phyloP scores from a whole-genome alignment of 75 land plant species.

The Adiantum capillusveneris region DNA sequence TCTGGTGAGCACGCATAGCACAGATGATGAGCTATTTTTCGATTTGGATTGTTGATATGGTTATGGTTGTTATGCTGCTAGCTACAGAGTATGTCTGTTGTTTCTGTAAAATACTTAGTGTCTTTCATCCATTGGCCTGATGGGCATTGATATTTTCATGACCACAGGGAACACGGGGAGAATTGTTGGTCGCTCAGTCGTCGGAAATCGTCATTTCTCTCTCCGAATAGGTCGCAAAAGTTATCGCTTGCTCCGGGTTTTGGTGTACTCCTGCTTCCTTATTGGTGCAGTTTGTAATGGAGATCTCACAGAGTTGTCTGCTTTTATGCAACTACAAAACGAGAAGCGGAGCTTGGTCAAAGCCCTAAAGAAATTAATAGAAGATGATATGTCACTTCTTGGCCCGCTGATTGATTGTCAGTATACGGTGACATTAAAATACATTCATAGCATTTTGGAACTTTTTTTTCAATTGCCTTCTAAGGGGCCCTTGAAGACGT shows the following conservation, averaged over 20 bases:
- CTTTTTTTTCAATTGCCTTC: background rate
- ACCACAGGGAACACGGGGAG: too few relatives aligned
- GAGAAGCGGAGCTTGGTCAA: background rate
- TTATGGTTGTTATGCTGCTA: too few relatives aligned
- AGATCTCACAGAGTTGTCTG: constrained; percentile 1
- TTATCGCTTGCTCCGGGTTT: constrained; percentile 17
- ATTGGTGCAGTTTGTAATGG: constrained; percentile 2
- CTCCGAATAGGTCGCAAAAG: constrained; percentile 6
- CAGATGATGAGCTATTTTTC: too few relatives aligned
- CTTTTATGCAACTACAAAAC: constrained; percentile 1
- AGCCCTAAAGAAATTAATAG: constrained; percentile 5
- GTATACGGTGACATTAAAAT: constrained; percentile 11
- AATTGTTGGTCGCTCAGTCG: background rate
- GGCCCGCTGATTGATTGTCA: constrained; percentile 14
- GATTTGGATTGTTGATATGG: too few relatives aligned
- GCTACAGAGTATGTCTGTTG: too few relatives aligned
- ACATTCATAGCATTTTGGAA: constrained; percentile 5
- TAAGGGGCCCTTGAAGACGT: background rate
- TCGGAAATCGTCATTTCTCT: constrained; percentile 2
- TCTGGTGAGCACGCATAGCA: background rate
- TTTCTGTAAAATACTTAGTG: too few relatives aligned
- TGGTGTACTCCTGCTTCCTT: constrained; percentile 11
- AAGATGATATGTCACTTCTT: constrained; percentile 14
- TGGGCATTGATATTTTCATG: too few relatives aligned
- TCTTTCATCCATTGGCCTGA: too few relatives aligned